Evolutionary conservation across 192 early-diverging fungal genomes (phyloP), one percentile per base, ranked within the genome.

Genomic region (Coemansia umbellata): DNA sequence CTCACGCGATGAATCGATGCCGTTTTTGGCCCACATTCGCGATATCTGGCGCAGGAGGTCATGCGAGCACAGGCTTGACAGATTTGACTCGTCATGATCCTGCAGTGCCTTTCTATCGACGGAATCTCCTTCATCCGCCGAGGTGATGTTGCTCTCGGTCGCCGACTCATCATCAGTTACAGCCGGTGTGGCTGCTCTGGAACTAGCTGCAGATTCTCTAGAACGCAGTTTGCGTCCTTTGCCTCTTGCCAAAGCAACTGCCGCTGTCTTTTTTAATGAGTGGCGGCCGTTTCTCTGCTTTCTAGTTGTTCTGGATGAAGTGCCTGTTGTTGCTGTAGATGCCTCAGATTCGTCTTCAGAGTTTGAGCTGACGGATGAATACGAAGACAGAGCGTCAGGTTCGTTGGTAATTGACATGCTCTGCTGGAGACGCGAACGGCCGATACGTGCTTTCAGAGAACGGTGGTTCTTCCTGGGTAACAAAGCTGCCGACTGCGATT

Each of bases 31-130:
- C 72, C 72, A 75, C 9, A 37, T 49, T 14, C 61, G 65, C 47
- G 66, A 56, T 40, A 63, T 21, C 23, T 58, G 53, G 26, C 61
- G 57, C 47, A 69, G 53, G 31, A 75, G 58, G 39, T 18, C 57
- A 33, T 54, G 60, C 14, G 52, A 40, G 10, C 58, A 37, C 51
- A 63, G 17, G 2, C 18, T 37, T 1, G 26, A 26, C 21, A 64
- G 50, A 6, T 31, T 36, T 1, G 53, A 26, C n/a, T n/a, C n/a
- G n/a, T n/a, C n/a, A n/a, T n/a, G n/a, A n/a, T n/a, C n/a, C n/a
- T n/a, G n/a, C n/a, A n/a, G n/a, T n/a, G n/a, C n/a, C n/a, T n/a
- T n/a, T n/a, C n/a, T n/a, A n/a, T n/a, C n/a, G n/a, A n/a, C n/a
- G n/a, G n/a, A n/a, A n/a, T n/a, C n/a, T n/a, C n/a, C n/a, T n/a